Evolutionary conservation across 2,329 filamentous ascomycete genomes (phyloP).

Genomic region (Colletotrichum australisinense): DNA sequence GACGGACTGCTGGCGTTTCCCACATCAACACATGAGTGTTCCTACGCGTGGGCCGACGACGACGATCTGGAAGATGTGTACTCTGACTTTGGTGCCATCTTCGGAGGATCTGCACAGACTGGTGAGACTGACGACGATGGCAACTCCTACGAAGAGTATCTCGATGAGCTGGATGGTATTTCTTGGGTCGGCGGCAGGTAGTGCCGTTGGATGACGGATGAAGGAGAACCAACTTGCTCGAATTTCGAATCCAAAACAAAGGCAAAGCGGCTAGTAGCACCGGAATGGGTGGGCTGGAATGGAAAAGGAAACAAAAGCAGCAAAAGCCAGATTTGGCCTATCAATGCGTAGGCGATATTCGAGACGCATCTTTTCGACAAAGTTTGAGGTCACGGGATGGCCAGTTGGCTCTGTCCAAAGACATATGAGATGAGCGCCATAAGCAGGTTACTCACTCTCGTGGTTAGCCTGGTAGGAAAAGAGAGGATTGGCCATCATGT

Average conservation of each 20-base stretch:
- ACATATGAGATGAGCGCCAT: no score
- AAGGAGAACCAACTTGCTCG: no score
- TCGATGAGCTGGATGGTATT: conserved; percentile 68
- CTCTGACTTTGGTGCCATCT: conserved; percentile 65
- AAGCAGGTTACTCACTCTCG: no score
- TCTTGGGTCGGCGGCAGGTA: conserved; percentile 50
- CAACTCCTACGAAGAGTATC: conserved; percentile 63
- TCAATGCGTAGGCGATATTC: background rate
- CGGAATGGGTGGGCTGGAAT: background rate
- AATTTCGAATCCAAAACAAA: background rate
- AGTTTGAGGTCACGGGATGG: no score
- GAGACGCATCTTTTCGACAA: no score
- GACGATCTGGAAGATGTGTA: conserved; percentile 64
- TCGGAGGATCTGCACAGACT: conserved; percentile 48
- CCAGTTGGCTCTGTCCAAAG: no score
- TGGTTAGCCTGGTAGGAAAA: no score
- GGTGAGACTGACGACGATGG: conserved; percentile 49
- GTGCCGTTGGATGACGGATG: background rate
- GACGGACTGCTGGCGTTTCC: conserved; percentile 61
- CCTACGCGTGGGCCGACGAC: conserved; percentile 52
- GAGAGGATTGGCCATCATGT: no score
- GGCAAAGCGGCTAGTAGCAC: background rate
- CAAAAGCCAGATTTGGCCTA: background rate
- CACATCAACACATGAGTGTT: conserved; percentile 56
- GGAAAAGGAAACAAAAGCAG: background rate